A percentile compares a stretch with the other conserved stretches of the same genome.
Evolutionary conservation across 805 yeast genomes (phyloP).

Genomic region (Wickerhamomyces alni): DNA sequence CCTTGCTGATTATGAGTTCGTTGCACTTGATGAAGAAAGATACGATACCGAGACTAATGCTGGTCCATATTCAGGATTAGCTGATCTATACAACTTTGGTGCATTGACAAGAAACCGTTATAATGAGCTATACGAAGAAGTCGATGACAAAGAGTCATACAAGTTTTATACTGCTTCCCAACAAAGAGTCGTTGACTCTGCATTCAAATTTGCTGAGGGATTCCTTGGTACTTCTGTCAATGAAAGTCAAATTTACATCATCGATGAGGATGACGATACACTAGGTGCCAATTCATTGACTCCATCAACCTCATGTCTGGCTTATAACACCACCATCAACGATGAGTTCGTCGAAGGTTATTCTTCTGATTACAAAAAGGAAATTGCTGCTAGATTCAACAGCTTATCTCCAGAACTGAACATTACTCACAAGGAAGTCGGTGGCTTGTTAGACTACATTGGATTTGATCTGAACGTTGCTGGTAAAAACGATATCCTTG

Average conservation of each 20-base stretch:
- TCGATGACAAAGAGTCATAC: constrained; percentile 26
- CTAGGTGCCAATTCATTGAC: constrained; percentile 59
- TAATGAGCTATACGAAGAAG: constrained; percentile 30
- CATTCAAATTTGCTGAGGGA: constrained; percentile 52
- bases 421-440: constrained; percentile 35
- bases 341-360: constrained; percentile 10
- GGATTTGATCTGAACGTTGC: constrained; percentile 45
- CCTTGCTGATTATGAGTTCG: constrained; percentile 38
- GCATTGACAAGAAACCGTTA: constrained; percentile 41
- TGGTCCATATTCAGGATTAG: constrained; percentile 47
- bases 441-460: constrained; percentile 37
- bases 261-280: constrained; percentile 37
- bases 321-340: constrained; percentile 28
- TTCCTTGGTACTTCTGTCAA: constrained; percentile 35
- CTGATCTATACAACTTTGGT: constrained; percentile 46
- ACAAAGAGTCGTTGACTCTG: constrained; percentile 50
- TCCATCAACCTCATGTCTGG: constrained; percentile 36
- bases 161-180: constrained; percentile 52
- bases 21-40: constrained; percentile 29
- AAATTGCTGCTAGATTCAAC: constrained; percentile 27
- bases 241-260: constrained; percentile 28
- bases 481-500: constrained; percentile 25
- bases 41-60: constrained; percentile 48
- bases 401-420: constrained; percentile 32
- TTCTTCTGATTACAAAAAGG: constrained; percentile 17